Evolutionary conservation across 1,284 basidiomycete genomes (phyloP).

Genomic region (Polyporus tsugae): DNA sequence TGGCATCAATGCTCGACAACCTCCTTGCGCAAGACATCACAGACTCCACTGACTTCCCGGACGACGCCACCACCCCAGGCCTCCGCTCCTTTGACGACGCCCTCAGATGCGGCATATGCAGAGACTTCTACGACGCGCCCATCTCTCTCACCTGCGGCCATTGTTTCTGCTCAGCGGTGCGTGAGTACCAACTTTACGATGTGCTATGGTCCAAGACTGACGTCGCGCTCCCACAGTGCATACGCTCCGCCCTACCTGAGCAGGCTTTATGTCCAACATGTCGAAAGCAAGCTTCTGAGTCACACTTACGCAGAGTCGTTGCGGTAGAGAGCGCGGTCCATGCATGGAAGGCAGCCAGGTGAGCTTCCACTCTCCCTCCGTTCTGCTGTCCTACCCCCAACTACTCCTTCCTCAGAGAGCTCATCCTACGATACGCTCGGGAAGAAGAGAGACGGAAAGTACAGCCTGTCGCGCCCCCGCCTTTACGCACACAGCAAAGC

Average conservation of each 20-base stretch:
- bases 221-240: slow-evolving; percentile 55
- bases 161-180: slow-evolving; percentile 78
- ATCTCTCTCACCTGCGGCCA: slow-evolving; percentile 77
- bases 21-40: slow-evolving; percentile 49
- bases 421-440: slow-evolving; percentile 31
- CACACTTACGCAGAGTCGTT: slow-evolving; percentile 65
- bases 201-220: not conserved
- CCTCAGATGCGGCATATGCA: slow-evolving; percentile 75
- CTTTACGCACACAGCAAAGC: not conserved
- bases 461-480: not conserved
- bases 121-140: slow-evolving; percentile 74
- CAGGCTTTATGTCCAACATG: slow-evolving; percentile 76
- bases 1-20: slow-evolving; percentile 19
- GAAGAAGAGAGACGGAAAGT: slow-evolving; percentile 25
- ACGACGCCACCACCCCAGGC: slow-evolving; percentile 49
- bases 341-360: slow-evolving; percentile 74
- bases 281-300: slow-evolving; percentile 61
- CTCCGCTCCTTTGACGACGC: slow-evolving; percentile 69
- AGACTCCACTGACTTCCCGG: slow-evolving; percentile 75
- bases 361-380: slow-evolving; percentile 23
- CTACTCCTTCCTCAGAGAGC: slow-evolving; percentile 4
- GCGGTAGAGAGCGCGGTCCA: slow-evolving; percentile 66
- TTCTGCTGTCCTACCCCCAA: not conserved
- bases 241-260: slow-evolving; percentile 60
- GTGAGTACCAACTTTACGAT: slow-evolving; percentile 36